Evolutionary conservation across 306 rosid species (phyloP).

Genomic region (Abrus pulchellus): DNA sequence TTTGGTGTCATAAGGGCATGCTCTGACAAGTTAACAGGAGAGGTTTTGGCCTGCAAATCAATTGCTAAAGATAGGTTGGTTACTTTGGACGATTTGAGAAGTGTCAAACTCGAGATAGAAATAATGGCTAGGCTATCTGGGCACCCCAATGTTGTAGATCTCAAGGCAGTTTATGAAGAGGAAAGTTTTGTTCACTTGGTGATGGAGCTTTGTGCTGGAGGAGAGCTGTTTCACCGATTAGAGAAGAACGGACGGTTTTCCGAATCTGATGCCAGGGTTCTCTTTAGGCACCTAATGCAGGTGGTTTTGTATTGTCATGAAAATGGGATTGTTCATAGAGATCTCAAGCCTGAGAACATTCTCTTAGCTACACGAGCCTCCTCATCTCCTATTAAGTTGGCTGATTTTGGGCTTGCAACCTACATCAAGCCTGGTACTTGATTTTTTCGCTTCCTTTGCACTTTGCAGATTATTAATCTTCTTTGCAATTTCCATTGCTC

Average conservation of each 20-base stretch:
- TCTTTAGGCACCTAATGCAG: slow-evolving; percentile 82
- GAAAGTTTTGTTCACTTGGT: slow-evolving; percentile 84
- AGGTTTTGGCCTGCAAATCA: slow-evolving; percentile 86
- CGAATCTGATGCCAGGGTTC: slow-evolving; percentile 76
- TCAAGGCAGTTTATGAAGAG: slow-evolving; percentile 90
- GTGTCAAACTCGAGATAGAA: slow-evolving; percentile 89
- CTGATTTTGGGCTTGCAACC: slow-evolving; percentile 93
- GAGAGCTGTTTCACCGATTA: slow-evolving; percentile 81
- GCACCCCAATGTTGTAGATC: slow-evolving; percentile 89
- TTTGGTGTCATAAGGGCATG: slow-evolving; percentile 80
- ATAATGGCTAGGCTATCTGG: slow-evolving; percentile 89
- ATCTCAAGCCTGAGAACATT: slow-evolving; percentile 88
- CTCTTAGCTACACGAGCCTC: slow-evolving; percentile 76
- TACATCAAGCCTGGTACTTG: slow-evolving; percentile 84
- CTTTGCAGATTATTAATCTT: slow-evolving; percentile 39
- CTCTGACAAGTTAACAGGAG: slow-evolving; percentile 75
- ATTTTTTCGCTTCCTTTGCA: slow-evolving; percentile 38
- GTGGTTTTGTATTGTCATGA: slow-evolving; percentile 89
- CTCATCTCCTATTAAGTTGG: slow-evolving; percentile 85
- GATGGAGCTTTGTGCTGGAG: slow-evolving; percentile 98
- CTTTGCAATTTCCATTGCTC: neutral
- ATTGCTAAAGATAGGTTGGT: slow-evolving; percentile 84
- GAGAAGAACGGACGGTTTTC: slow-evolving; percentile 83
- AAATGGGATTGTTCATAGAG: slow-evolving; percentile 89
- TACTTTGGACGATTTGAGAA: slow-evolving; percentile 73